Base-by-base conservation (phyloP, 2,329 filamentous ascomycete genomes). In the Acrodontium crateriforme region DNA sequence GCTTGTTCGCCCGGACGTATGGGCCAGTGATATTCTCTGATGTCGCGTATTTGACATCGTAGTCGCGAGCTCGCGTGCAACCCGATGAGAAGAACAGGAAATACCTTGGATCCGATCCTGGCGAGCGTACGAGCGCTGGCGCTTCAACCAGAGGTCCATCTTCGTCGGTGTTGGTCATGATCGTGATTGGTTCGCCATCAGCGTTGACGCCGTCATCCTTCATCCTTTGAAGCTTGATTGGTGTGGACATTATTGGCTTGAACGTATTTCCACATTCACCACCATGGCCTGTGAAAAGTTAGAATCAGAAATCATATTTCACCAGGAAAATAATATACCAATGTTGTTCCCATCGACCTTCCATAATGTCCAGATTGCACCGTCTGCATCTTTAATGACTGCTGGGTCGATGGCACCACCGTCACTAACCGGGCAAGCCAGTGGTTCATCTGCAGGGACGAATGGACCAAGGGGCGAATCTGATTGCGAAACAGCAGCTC, bases 291-390 rank as follows among this genome's bases (percentile, higher is more conserved):
- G n/a, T n/a, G n/a, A n/a, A n/a, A n/a, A n/a, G n/a, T n/a, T n/a
- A n/a, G n/a, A n/a, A n/a, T n/a, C n/a, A n/a, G n/a, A n/a, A n/a
- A n/a, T n/a, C n/a, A n/a, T n/a, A n/a, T n/a, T n/a, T n/a, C n/a
- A n/a, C n/a, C n/a, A n/a, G n/a, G n/a, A n/a, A n/a, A n/a, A n/a
- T n/a, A n/a, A n/a, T n/a, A n/a, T n/a, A n/a, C n/a, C 42, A 24
- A 47, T 37, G 37, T 49, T 50, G 39, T 54, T 53, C 20, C 51
- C 51, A 34, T 54, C 50, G 25, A 53, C 32, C 32, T 54, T 54
- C 32, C 44, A 54, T 13, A 41, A 34, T 3, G 52, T 22, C 32
- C 44, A 54, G n/a, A 51, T 33, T 1, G 38, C 40, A 16, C 33
- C 40, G 27, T 47, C 40, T 3, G 32, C 23, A 21, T 54, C 49